Percentiles rank a stretch among this genome's conserved stretches.
Evolutionary conservation across 345 rosid genomes (phyloP).

Genomic region (Odontarrhena argentea): DNA sequence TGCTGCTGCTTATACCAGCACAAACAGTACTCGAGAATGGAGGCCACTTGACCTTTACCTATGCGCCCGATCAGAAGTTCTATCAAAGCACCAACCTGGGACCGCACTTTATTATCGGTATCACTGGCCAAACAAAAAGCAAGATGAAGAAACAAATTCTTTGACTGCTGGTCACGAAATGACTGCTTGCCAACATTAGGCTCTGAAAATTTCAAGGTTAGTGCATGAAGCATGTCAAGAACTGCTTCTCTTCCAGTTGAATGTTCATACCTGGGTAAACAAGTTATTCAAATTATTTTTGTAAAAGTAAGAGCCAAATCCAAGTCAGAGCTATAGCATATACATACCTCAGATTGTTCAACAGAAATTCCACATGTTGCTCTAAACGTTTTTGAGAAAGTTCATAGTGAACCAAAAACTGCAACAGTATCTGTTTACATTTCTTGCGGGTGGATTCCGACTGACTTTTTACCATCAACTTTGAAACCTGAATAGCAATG

Average conservation of each 20-base stretch:
- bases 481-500: constrained; percentile 58
- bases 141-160: constrained; percentile 54
- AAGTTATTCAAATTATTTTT: neutral
- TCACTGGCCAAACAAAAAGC: constrained; percentile 69
- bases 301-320: constrained; percentile 19
- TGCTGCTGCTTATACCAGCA: constrained; percentile 69
- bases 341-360: constrained; percentile 68
- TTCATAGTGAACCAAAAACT: constrained; percentile 71
- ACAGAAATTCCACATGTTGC: constrained; percentile 67
- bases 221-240: constrained; percentile 78
- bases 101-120: constrained; percentile 57
- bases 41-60: constrained; percentile 47
- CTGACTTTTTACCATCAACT: constrained; percentile 87
- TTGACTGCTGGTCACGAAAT: constrained; percentile 60
- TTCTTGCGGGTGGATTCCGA: constrained; percentile 65
- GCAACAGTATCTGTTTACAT: constrained; percentile 75
- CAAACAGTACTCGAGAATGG: constrained; percentile 53
- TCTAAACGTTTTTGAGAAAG: constrained; percentile 64
- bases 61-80: constrained; percentile 57
- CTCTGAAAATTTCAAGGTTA: constrained; percentile 61
- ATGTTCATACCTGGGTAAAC: constrained; percentile 69
- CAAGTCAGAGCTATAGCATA: constrained; percentile 7
- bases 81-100: constrained; percentile 56
- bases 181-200: constrained; percentile 34
- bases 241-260: constrained; percentile 88